Evolutionary conservation across 805 yeast genomes (phyloP).

Genomic region (Saturnispora halmiae): DNA sequence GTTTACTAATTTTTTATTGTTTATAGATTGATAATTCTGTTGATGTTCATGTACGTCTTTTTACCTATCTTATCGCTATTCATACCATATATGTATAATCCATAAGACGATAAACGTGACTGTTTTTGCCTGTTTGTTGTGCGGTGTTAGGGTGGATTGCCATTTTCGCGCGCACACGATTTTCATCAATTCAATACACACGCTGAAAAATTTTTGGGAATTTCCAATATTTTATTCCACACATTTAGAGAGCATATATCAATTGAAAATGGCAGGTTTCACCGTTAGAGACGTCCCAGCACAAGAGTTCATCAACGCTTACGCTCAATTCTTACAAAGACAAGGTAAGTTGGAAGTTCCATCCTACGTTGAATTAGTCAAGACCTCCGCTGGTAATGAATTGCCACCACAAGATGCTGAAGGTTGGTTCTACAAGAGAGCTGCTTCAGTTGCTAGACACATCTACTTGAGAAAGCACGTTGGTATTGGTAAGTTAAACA

Average conservation of each 20-base stretch:
- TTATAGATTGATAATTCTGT: too few species aligned
- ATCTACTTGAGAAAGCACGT: conserved; percentile 98
- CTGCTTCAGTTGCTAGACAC: conserved; percentile 99
- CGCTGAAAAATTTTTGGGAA: conserved; percentile 8
- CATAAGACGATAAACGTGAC: too few species aligned
- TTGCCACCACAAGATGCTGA: conserved; percentile 99
- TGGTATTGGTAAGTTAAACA: conserved; percentile 99
- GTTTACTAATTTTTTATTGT: too few species aligned
- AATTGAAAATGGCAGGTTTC: conserved; percentile 76
- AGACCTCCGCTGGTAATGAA: conserved; percentile 98
- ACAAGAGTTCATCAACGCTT: conserved; percentile 98
- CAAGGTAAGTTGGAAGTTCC: conserved; percentile 99
- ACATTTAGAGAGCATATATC: not conserved
- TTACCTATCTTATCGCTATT: too few species aligned
- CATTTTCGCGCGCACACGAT: not conserved
- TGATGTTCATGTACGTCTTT: too few species aligned
- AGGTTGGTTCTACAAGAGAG: conserved; percentile 99
- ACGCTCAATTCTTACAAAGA: conserved; percentile 99
- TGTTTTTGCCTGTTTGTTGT: not conserved
- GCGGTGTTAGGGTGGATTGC: conserved; percentile 1
- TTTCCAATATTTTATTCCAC: not conserved
- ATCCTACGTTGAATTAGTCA: conserved; percentile 99
- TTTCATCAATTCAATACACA: not conserved
- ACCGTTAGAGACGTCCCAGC: conserved; percentile 99
- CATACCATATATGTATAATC: too few species aligned